Evolutionary conservation across 2,329 filamentous ascomycete genomes (phyloP).

Genomic region (Penicillium sp.): DNA sequence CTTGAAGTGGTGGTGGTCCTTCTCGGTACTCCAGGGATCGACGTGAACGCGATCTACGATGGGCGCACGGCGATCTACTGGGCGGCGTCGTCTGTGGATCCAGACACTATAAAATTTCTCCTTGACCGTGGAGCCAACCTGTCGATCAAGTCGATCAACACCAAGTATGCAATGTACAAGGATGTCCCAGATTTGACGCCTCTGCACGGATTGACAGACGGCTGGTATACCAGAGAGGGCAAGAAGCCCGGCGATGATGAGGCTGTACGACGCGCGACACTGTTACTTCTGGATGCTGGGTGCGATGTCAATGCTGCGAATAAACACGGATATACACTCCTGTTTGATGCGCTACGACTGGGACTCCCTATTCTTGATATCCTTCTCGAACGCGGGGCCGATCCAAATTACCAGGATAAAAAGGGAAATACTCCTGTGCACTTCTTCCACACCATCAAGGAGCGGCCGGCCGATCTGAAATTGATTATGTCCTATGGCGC

Average conservation of each 20-base stretch:
- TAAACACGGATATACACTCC: constrained; percentile 1
- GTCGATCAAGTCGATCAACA: neutral
- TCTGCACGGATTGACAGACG: neutral
- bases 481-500: constrained; percentile 24
- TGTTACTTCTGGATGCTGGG: constrained; percentile 19
- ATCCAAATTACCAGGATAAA: constrained; percentile 14
- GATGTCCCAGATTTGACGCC: neutral
- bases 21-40: constrained; percentile 10
- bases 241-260: neutral
- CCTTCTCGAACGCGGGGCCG: constrained; percentile 6
- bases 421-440: constrained; percentile 20
- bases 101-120: constrained; percentile 14
- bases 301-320: constrained; percentile 20
- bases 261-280: neutral
- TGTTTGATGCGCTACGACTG: constrained; percentile 2
- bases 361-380: constrained; percentile 1
- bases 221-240: neutral
- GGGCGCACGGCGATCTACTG: constrained; percentile 19
- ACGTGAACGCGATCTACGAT: constrained; percentile 15
- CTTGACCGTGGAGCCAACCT: constrained; percentile 19
- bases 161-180: neutral
- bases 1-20: neutral
- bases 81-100: constrained; percentile 1
- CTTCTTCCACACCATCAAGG: constrained; percentile 5
- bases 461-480: constrained; percentile 9